phyloP scores from a whole-genome alignment of 2,329 filamentous ascomycete genomes.

The Lachnellula hyalina region DNA sequence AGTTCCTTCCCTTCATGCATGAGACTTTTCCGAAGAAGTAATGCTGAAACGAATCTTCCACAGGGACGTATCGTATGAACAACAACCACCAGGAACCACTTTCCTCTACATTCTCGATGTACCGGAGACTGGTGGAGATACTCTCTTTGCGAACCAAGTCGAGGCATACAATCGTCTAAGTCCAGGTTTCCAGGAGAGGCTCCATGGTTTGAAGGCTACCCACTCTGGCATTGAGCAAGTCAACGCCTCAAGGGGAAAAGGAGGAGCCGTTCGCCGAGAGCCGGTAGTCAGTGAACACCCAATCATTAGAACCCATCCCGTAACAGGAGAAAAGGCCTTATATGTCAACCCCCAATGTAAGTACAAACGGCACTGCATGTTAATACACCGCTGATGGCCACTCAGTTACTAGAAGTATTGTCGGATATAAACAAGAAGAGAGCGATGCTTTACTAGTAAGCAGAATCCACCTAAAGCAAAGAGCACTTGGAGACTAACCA shows the following conservation, averaged over 20 bases:
- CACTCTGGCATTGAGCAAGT: constrained; percentile 83
- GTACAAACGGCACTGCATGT: constrained; percentile 24
- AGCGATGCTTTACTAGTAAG: constrained; percentile 60
- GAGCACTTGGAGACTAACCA: constrained; percentile 51
- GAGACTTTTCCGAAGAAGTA: neutral
- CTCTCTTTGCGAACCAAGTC: constrained; percentile 72
- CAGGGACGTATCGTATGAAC: constrained; percentile 75
- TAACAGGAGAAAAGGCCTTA: constrained; percentile 77
- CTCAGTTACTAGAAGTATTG: constrained; percentile 72
- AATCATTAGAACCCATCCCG: constrained; percentile 74
- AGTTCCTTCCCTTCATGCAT: neutral
- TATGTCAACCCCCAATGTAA: constrained; percentile 80
- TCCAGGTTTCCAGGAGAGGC: constrained; percentile 69
- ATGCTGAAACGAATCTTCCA: neutral
- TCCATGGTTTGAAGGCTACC: constrained; percentile 74
- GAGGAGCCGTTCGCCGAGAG: constrained; percentile 68
- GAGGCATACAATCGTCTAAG: constrained; percentile 79
- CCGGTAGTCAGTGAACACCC: constrained; percentile 72
- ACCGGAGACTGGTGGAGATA: constrained; percentile 76
- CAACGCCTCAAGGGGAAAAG: constrained; percentile 58
- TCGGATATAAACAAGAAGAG: constrained; percentile 83
- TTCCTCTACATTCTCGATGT: constrained; percentile 85
- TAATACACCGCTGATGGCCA: neutral
- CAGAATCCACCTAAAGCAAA: neutral
- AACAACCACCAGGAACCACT: constrained; percentile 83